phyloP scores from a whole-genome alignment of 2,329 filamentous ascomycete species.

The Alternaria arborescens region DNA sequence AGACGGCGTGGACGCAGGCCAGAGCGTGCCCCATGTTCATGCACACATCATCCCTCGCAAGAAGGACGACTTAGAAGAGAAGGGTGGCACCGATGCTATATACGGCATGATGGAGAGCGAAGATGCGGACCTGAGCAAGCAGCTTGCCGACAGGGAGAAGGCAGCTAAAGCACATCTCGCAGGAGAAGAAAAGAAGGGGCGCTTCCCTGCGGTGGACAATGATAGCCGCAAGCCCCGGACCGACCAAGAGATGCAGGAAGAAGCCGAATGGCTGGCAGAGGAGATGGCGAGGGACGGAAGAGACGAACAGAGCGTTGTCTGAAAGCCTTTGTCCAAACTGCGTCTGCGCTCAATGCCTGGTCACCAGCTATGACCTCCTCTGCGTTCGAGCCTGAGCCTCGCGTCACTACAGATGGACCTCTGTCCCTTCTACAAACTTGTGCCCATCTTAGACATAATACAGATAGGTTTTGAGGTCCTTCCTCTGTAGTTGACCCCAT shows the following conservation, averaged over 20 bases:
- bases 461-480: not conserved
- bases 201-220: constrained; percentile 75
- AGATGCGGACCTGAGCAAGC: constrained; percentile 81
- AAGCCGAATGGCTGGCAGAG: constrained; percentile 73
- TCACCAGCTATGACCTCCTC: not conserved
- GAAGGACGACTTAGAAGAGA: constrained; percentile 65
- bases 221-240: constrained; percentile 70
- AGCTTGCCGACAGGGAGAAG: constrained; percentile 69
- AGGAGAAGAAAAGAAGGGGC: constrained; percentile 55
- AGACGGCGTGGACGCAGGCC: constrained; percentile 87
- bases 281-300: constrained; percentile 56
- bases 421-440: not conserved
- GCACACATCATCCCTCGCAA: constrained; percentile 86
- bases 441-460: not conserved
- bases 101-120: constrained; percentile 86
- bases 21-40: constrained; percentile 94
- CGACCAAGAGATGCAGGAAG: constrained; percentile 78
- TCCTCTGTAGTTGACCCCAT: not conserved
- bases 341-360: not conserved
- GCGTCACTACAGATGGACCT: not conserved
- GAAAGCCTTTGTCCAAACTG: not conserved
- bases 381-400: not conserved
- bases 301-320: constrained; percentile 2
- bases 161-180: constrained; percentile 38
- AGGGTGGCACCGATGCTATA: constrained; percentile 73